These are phyloP conservation scores for Yamadazyma songkhlaensis DNA, from an alignment of 1,139 yeast genomes.

Conservation along the genomic window DNA sequence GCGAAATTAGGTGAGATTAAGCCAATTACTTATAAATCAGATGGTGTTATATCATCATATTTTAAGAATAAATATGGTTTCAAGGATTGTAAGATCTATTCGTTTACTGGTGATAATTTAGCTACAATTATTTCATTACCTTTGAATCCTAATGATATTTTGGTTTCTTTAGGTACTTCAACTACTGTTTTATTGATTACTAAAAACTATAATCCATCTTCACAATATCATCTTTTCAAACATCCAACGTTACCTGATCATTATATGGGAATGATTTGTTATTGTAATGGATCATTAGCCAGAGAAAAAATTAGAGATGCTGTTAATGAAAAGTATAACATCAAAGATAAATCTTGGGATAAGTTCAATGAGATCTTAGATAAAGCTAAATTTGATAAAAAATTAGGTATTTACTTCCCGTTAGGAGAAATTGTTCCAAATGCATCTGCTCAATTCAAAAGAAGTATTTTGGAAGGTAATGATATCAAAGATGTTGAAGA, in stretches of 20 bases:
- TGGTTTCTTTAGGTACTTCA: slow-evolving; percentile 84
- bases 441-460: slow-evolving; percentile 56
- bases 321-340: slow-evolving; percentile 46
- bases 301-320: slow-evolving; percentile 72
- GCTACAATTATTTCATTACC: slow-evolving; percentile 88
- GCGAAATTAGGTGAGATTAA: slow-evolving; percentile 51
- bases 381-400: slow-evolving; percentile 31
- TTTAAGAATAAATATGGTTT: slow-evolving; percentile 67
- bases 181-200: slow-evolving; percentile 85
- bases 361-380: slow-evolving; percentile 60
- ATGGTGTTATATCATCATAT: slow-evolving; percentile 54
- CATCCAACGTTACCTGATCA: slow-evolving; percentile 78
- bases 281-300: slow-evolving; percentile 88
- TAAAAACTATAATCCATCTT: slow-evolving; percentile 71
- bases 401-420: slow-evolving; percentile 82
- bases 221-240: slow-evolving; percentile 79
- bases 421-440: slow-evolving; percentile 88
- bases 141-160: slow-evolving; percentile 68
- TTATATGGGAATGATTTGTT: slow-evolving; percentile 95
- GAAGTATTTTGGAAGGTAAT: slow-evolving; percentile 36
- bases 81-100: slow-evolving; percentile 51
- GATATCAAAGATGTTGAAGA: slow-evolving; percentile 11
- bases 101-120: slow-evolving; percentile 88
- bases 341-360: slow-evolving; percentile 51
- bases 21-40: slow-evolving; percentile 40